These are phyloP conservation scores for Populus nigra DNA, from an alignment of 345 rosid species.

Conservation along the genomic window DNA sequence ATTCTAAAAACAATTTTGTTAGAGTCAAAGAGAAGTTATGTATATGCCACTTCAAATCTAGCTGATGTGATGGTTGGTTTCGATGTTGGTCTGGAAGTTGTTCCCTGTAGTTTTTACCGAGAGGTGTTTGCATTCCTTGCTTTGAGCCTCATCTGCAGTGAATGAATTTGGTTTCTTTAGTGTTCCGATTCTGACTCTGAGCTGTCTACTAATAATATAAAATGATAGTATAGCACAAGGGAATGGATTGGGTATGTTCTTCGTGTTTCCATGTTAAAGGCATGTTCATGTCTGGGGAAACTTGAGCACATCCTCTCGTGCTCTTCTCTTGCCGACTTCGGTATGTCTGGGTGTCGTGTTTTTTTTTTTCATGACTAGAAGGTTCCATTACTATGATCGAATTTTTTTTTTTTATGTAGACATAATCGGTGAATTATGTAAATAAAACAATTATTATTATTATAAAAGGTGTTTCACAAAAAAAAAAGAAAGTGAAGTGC, in stretches of 20 bases:
- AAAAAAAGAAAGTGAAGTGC: no score
- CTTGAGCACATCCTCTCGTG: background rate
- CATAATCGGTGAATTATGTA: no score
- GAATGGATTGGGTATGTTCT: background rate
- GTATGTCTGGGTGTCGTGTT: background rate
- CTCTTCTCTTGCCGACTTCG: background rate
- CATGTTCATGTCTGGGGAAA: background rate
- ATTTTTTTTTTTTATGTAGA: no score
- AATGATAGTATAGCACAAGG: no score
- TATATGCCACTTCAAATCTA: slow-evolving; percentile 20
- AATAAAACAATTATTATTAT: no score
- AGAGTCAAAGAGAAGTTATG: slow-evolving; percentile 6
- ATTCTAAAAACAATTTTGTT: slow-evolving; percentile 18
- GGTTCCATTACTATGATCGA: no score
- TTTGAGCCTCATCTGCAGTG: background rate
- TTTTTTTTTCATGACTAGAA: no score
- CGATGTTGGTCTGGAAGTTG: background rate
- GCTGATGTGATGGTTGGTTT: background rate
- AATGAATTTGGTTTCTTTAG: background rate
- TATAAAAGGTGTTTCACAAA: no score
- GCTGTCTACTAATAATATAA: no score
- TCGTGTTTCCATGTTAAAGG: background rate
- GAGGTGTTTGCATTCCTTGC: background rate
- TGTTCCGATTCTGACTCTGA: background rate
- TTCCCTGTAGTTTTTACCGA: background rate